Evolutionary conservation across 169 alveolate genomes (phyloP).

Genomic region (Plasmodium falciparum): DNA sequence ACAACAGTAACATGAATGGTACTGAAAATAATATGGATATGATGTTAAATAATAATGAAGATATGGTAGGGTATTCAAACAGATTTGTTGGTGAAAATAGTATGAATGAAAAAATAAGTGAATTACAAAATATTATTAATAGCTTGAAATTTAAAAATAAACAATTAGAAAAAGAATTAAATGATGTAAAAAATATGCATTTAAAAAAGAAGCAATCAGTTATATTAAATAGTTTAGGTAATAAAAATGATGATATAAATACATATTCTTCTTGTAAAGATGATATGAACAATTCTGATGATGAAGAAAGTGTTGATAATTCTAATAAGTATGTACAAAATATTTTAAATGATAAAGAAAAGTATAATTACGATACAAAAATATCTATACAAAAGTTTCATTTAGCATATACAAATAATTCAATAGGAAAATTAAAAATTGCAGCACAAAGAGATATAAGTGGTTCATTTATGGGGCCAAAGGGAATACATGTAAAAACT

Average conservation of each 20-base stretch:
- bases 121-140: conserved; percentile 45
- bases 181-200: conserved; percentile 56
- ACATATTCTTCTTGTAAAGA: conserved; percentile 49
- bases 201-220: conserved; percentile 38
- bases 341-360: conserved; percentile 55
- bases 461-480: conserved; percentile 69
- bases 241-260: conserved; percentile 34
- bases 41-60: conserved; percentile 35
- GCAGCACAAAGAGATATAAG: conserved; percentile 71
- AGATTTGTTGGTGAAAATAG: neutral
- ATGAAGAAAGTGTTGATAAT: conserved; percentile 22
- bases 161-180: conserved; percentile 52
- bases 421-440: conserved; percentile 57
- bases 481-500: conserved; percentile 64
- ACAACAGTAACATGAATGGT: conserved; percentile 2
- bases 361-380: conserved; percentile 49
- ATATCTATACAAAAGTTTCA: conserved; percentile 61
- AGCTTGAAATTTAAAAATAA: conserved; percentile 52
- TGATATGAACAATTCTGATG: conserved; percentile 56
- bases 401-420: conserved; percentile 59
- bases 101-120: conserved; percentile 22
- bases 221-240: conserved; percentile 40
- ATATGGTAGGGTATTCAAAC: conserved; percentile 11
- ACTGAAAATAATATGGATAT: conserved; percentile 30
- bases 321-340: conserved; percentile 32